Evolutionary conservation across 2,329 filamentous ascomycete genomes (phyloP).

Genomic region (Curvularia spicifera): DNA sequence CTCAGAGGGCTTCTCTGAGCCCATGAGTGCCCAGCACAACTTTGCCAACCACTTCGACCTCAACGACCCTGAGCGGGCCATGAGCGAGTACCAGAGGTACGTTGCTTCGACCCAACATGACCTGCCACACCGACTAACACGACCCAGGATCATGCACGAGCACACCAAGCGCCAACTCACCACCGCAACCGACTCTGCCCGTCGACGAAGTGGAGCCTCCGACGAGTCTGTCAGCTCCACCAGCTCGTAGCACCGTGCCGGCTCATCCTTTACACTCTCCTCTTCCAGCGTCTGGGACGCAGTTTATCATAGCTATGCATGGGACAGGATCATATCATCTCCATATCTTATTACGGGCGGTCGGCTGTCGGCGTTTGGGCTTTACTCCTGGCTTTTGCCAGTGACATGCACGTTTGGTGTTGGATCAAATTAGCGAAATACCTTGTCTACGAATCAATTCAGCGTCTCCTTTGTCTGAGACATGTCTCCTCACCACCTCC

Average conservation of each 20-base stretch:
- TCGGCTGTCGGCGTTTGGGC: conserved; percentile 13
- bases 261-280: background rate
- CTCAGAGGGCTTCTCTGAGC: conserved; percentile 50
- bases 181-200: conserved; percentile 54
- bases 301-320: conserved; percentile 11
- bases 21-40: conserved; percentile 52
- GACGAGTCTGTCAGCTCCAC: conserved; percentile 29
- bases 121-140: conserved; percentile 18
- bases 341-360: background rate
- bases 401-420: conserved; percentile 7
- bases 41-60: conserved; percentile 55
- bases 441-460: conserved; percentile 11
- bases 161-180: conserved; percentile 59
- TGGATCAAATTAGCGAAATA: conserved; percentile 11
- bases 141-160: conserved; percentile 56
- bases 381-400: conserved; percentile 10
- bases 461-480: conserved; percentile 4
- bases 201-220: conserved; percentile 44
- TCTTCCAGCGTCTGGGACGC: conserved; percentile 12
- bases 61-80: conserved; percentile 47
- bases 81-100: conserved; percentile 55
- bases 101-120: conserved; percentile 11
- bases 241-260: conserved; percentile 20
- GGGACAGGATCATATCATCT: conserved; percentile 5
- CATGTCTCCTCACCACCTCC: background rate